These are phyloP conservation scores for Diddensiella transvaalensis DNA, from an alignment of 805 yeast species.

Conservation along the genomic window DNA sequence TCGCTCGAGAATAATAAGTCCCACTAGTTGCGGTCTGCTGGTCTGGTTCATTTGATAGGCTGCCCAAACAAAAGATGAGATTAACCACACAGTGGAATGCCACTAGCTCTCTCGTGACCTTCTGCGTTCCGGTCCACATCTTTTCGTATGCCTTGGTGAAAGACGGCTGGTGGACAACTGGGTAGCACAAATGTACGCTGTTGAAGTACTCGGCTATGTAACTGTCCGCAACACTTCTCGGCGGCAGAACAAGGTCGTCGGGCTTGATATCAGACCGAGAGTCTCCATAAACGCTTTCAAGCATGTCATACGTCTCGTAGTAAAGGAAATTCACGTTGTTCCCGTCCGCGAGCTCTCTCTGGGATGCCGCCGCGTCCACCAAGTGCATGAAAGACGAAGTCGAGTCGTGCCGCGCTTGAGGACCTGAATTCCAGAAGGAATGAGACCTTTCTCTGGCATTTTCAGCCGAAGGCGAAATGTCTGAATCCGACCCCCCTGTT, in stretches of 20 bases:
- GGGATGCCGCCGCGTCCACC: constrained; percentile 12
- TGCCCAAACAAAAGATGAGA: constrained; percentile 28
- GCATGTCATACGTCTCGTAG: neutral
- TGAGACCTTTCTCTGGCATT: neutral
- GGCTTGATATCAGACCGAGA: neutral
- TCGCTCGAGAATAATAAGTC: constrained; percentile 24
- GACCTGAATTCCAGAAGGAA: neutral
- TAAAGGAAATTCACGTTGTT: neutral
- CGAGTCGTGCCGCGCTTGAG: neutral
- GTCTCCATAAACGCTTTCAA: neutral
- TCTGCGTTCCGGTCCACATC: constrained; percentile 19
- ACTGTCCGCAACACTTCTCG: constrained; percentile 24
- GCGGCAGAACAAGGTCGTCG: constrained; percentile 19
- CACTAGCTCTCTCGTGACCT: constrained; percentile 16
- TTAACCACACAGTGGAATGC: constrained; percentile 26
- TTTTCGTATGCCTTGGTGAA: constrained; percentile 23
- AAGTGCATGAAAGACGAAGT: constrained; percentile 14
- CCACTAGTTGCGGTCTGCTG: constrained; percentile 5
- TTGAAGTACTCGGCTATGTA: constrained; percentile 24
- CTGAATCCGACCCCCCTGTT: neutral
- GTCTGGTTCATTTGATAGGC: constrained; percentile 13
- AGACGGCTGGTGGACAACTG: constrained; percentile 27
- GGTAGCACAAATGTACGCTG: constrained; percentile 24
- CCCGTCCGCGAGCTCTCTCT: neutral
- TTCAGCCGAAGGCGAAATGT: neutral